A percentile compares a stretch with the other conserved stretches of the same genome.
phyloP scores from a whole-genome alignment of 2,329 filamentous ascomycete genomes.

The Xylaria sp. region DNA sequence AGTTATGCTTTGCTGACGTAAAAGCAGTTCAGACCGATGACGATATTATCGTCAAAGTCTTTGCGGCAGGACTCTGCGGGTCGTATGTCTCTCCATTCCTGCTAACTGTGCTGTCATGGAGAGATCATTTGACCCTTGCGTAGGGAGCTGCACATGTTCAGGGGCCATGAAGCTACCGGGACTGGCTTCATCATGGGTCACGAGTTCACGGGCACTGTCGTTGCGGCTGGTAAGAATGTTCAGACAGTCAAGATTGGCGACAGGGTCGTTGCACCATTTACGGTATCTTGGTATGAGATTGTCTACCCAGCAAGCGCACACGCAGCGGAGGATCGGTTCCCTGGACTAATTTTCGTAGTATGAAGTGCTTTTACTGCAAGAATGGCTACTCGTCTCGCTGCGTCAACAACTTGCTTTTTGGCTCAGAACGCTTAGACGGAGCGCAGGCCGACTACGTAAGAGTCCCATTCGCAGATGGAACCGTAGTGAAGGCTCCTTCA shows the following conservation, averaged over 20 bases:
- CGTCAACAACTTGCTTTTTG: constrained; percentile 75
- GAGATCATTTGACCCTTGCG: constrained; percentile 23
- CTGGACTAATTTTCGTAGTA: constrained; percentile 53
- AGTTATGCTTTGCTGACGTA: constrained; percentile 34
- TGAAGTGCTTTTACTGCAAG: constrained; percentile 86
- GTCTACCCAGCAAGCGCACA: constrained; percentile 3
- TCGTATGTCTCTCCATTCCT: constrained; percentile 66
- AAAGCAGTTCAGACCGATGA: constrained; percentile 70
- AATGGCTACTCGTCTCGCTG: constrained; percentile 82
- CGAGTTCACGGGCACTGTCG: constrained; percentile 84
- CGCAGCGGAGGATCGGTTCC: neutral
- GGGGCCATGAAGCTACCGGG: constrained; percentile 78
- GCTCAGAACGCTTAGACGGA: constrained; percentile 75
- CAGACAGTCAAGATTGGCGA: constrained; percentile 78
- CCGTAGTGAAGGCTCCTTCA: constrained; percentile 76
- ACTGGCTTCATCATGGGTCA: constrained; percentile 80
- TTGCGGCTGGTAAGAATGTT: constrained; percentile 74
- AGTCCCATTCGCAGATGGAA: constrained; percentile 83
- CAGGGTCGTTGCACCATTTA: constrained; percentile 85
- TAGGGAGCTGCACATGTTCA: constrained; percentile 87
- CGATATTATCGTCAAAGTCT: constrained; percentile 86
- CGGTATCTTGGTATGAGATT: constrained; percentile 73
- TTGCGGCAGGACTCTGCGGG: constrained; percentile 86
- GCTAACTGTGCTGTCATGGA: constrained; percentile 9
- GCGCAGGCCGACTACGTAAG: constrained; percentile 86